Evolutionary conservation across 75 land plant species (phyloP).

Genomic region (Cupressus sempervirens): DNA sequence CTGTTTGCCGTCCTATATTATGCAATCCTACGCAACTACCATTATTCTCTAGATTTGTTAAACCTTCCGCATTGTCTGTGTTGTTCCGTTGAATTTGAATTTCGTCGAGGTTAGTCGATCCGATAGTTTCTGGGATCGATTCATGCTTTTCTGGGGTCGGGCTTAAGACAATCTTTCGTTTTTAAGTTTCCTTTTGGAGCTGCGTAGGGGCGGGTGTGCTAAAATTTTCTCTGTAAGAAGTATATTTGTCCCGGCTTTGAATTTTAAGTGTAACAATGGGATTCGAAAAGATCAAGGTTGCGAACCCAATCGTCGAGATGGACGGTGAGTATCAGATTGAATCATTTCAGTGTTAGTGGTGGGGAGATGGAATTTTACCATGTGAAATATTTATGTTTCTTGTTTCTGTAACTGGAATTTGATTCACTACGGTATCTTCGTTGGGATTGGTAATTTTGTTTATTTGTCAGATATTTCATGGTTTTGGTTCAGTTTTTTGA

Average conservation of each 20-base stretch:
- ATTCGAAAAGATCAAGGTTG: constrained; percentile 54
- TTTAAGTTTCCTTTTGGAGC: background rate
- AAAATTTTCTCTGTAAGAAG: background rate
- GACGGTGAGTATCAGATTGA: constrained; percentile 51
- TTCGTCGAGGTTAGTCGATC: background rate
- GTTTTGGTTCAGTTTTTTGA: background rate
- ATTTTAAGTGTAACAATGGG: constrained; percentile 29
- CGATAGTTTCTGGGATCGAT: background rate
- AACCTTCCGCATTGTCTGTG: background rate
- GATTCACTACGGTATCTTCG: background rate
- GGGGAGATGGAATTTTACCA: background rate
- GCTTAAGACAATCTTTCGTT: background rate
- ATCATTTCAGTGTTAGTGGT: background rate
- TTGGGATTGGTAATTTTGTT: background rate
- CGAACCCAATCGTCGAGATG: constrained; percentile 95
- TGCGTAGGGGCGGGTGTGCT: background rate
- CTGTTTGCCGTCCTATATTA: background rate
- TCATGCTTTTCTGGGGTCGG: background rate
- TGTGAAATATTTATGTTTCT: background rate
- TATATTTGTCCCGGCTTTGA: background rate
- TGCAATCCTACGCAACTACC: background rate
- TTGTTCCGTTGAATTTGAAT: background rate
- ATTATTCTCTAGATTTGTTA: background rate
- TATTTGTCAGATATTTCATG: background rate
- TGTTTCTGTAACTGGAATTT: background rate